These are phyloP conservation scores for Torrubiellomyces zombiae DNA, from an alignment of 2,329 filamentous ascomycete species.

Conservation along the genomic window DNA sequence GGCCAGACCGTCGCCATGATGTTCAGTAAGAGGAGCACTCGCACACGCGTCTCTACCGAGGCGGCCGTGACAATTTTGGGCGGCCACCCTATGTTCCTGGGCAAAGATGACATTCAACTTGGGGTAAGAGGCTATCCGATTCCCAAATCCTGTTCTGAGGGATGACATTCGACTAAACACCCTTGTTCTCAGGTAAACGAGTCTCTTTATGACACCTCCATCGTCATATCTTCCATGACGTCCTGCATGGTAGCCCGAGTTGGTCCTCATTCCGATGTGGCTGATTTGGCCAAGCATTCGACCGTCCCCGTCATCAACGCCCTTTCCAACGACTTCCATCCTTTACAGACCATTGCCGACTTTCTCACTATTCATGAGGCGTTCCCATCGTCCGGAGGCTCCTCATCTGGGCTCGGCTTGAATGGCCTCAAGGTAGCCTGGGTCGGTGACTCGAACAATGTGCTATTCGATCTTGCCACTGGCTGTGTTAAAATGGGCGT, in stretches of 20 bases:
- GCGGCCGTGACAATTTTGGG: constrained; percentile 76
- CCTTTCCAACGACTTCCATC: constrained; percentile 81
- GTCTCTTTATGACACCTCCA: constrained; percentile 78
- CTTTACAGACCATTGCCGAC: constrained; percentile 86
- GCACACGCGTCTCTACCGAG: constrained; percentile 87
- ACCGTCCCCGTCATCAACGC: constrained; percentile 74
- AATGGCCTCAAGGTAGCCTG: constrained; percentile 83
- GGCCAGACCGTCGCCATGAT: constrained; percentile 84
- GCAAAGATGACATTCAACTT: constrained; percentile 89
- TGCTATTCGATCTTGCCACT: constrained; percentile 84
- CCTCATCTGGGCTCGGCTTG: constrained; percentile 40
- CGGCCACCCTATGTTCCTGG: constrained; percentile 90
- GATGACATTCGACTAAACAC: too few relatives aligned
- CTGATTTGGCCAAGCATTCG: constrained; percentile 52
- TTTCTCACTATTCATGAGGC: constrained; percentile 78
- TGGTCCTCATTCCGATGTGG: constrained; percentile 59
- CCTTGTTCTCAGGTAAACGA: constrained; percentile 56
- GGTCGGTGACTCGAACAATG: constrained; percentile 95
- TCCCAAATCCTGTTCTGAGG: too few relatives aligned
- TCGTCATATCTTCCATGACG: constrained; percentile 88
- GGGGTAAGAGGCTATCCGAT: constrained; percentile 48
- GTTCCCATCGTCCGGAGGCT: constrained; percentile 34
- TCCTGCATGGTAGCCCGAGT: constrained; percentile 71
- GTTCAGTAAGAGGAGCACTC: constrained; percentile 90
- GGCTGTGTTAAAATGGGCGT: constrained; percentile 77